Evolutionary conservation across 345 rosid genomes (phyloP).

Genomic region (Salix brachista): DNA sequence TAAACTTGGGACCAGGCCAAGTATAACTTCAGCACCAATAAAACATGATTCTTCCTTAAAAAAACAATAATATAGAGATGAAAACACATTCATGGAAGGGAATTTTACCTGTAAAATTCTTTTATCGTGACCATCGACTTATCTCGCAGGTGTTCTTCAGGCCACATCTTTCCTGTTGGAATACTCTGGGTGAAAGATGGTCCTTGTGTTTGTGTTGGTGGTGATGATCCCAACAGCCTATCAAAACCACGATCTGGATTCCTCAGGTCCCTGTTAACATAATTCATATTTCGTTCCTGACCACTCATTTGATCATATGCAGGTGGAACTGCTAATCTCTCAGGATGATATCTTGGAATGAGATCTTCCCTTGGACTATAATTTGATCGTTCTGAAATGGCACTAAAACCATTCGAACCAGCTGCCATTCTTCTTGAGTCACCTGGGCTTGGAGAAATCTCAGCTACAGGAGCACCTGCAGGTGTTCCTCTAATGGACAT

Average conservation of each 20-base stretch:
- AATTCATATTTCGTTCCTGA: slow-evolving; percentile 47
- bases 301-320: slow-evolving; percentile 42
- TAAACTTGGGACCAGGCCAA: not conserved
- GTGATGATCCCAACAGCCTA: slow-evolving; percentile 45
- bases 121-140: slow-evolving; percentile 73
- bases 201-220: slow-evolving; percentile 40
- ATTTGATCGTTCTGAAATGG: slow-evolving; percentile 36
- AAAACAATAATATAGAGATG: not conserved
- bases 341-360: slow-evolving; percentile 40
- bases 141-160: slow-evolving; percentile 57
- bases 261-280: slow-evolving; percentile 48
- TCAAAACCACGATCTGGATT: slow-evolving; percentile 45
- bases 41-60: not conserved
- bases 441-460: slow-evolving; percentile 41
- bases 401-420: slow-evolving; percentile 56
- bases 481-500: slow-evolving; percentile 72
- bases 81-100: not conserved
- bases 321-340: slow-evolving; percentile 46
- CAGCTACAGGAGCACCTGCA: slow-evolving; percentile 37
- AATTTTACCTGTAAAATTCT: slow-evolving; percentile 83
- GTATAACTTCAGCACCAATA: not conserved
- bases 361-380: slow-evolving; percentile 48
- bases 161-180: slow-evolving; percentile 44
- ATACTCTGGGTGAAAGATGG: slow-evolving; percentile 34
- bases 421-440: slow-evolving; percentile 56